Evolutionary conservation across 192 early-diverging fungal species (phyloP).

Genomic region (Backusella luteola): DNA sequence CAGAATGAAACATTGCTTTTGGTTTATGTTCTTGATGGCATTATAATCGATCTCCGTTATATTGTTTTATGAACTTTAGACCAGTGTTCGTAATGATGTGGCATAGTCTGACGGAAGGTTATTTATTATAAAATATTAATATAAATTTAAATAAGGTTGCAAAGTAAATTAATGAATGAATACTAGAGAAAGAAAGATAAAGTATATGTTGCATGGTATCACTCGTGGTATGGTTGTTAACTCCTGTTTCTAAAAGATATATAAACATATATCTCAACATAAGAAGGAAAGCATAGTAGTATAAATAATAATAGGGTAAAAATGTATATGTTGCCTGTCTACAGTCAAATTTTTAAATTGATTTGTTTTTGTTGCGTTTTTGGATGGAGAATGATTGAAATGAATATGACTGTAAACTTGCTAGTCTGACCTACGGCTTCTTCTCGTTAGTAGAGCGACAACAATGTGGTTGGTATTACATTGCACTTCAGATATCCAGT

Average conservation of each 20-base stretch:
- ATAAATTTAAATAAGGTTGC: not conserved
- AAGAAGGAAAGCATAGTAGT: not conserved
- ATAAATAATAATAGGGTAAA: not conserved
- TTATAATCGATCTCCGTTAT: slow-evolving; percentile 2
- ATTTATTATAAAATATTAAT: not conserved
- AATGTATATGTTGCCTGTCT: not conserved
- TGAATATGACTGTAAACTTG: not conserved
- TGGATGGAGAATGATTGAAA: not conserved
- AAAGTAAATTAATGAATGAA: not conserved
- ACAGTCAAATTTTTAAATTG: not conserved
- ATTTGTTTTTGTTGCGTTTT: not conserved
- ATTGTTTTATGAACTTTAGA: not conserved
- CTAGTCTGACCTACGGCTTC: not conserved
- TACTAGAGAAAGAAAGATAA: not conserved
- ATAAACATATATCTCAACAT: not conserved
- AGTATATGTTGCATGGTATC: not conserved
- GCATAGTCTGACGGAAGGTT: not conserved
- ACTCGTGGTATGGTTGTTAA: not conserved
- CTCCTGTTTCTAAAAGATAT: not conserved
- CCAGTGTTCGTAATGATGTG: not conserved
- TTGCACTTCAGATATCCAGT: slow-evolving; percentile 13
- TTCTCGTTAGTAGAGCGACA: not conserved
- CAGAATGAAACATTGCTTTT: not conserved
- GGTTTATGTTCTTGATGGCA: not conserved
- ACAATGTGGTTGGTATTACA: slow-evolving; percentile 2